phyloP scores from a whole-genome alignment of 148 eudicot genomes.

The Heliamphora exappendiculata region DNA sequence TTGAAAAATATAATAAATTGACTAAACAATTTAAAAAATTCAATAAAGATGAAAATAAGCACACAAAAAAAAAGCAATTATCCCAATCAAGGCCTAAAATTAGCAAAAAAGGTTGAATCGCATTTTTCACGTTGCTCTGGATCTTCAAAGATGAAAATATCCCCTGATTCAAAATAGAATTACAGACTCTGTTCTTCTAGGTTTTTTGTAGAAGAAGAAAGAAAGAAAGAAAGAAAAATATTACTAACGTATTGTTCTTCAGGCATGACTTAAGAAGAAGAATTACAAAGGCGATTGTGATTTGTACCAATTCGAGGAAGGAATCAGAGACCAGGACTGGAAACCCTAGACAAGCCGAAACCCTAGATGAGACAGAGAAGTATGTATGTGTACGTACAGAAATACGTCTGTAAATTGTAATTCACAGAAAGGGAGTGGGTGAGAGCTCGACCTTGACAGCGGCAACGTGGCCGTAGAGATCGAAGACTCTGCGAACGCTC shows the following conservation, averaged over 20 bases:
- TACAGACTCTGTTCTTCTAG: not conserved
- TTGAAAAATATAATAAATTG: too few relatives aligned
- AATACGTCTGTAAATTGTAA: not conserved
- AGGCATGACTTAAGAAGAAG: not conserved
- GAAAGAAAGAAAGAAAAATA: not conserved
- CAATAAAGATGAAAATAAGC: too few relatives aligned
- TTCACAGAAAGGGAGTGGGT: not conserved
- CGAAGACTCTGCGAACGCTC: constrained; percentile 53
- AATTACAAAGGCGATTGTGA: not conserved
- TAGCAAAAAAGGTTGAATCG: not conserved
- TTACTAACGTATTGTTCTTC: not conserved
- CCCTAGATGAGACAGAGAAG: not conserved
- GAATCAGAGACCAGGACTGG: not conserved
- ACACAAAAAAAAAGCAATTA: too few relatives aligned
- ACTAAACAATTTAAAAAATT: too few relatives aligned
- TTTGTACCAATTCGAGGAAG: not conserved
- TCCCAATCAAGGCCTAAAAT: too few relatives aligned
- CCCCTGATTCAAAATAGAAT: not conserved
- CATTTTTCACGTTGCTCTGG: not conserved
- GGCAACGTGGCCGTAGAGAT: constrained; percentile 53
- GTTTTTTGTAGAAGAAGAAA: too few relatives aligned
- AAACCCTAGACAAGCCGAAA: not conserved
- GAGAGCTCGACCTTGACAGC: constrained; percentile 68
- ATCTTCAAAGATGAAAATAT: not conserved
- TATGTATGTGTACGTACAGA: not conserved